These are phyloP conservation scores for Neurospora sp. DNA, from an alignment of 495 filamentous ascomycete genomes.

Conservation along the genomic window DNA sequence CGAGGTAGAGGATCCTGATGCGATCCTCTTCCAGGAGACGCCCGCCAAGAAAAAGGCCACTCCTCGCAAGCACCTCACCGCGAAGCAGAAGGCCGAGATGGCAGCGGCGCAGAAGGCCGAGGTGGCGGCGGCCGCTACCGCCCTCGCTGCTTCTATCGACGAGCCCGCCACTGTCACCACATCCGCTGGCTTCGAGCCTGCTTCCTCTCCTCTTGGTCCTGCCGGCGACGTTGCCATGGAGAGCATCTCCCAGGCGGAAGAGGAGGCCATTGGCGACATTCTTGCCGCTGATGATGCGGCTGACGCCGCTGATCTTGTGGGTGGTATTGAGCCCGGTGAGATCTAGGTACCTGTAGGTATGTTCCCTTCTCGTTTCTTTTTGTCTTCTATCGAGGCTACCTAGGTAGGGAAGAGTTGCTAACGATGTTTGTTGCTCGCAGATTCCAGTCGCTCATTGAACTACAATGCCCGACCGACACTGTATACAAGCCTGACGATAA, in stretches of 20 bases:
- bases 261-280: background rate
- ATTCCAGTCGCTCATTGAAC: too few species aligned
- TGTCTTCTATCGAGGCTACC: too few species aligned
- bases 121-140: background rate
- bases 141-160: background rate
- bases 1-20: background rate
- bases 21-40: background rate
- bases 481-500: too few species aligned
- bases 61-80: background rate
- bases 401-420: too few species aligned
- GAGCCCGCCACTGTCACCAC: background rate
- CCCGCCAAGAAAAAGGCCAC: background rate
- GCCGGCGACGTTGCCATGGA: background rate
- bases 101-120: background rate
- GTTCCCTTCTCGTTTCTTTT: too few species aligned
- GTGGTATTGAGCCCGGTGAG: background rate
- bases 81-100: background rate
- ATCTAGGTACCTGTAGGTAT: background rate
- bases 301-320: background rate
- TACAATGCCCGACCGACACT: too few species aligned
- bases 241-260: rapidly evolving
- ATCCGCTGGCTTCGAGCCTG: background rate
- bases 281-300: background rate
- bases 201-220: too few species aligned
- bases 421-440: too few species aligned